These are phyloP conservation scores for Colletotrichum sp. DNA, from an alignment of 2,329 filamentous ascomycete genomes.

Conservation along the genomic window DNA sequence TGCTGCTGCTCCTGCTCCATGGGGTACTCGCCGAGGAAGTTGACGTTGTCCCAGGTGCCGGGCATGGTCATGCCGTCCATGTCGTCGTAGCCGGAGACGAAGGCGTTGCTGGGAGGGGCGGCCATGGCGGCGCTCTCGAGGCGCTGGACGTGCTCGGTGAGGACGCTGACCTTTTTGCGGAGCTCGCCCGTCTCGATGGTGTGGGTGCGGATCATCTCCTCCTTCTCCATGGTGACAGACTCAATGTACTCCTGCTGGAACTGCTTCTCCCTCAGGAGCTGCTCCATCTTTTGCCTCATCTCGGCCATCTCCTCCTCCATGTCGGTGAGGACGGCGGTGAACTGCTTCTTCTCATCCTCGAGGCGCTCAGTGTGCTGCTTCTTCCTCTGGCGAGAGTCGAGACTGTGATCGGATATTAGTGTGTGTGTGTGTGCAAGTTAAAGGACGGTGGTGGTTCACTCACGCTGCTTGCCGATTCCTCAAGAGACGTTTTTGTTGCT, in stretches of 20 bases:
- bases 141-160: conserved; percentile 73
- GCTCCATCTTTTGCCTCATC: conserved; percentile 71
- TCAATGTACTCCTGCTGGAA: conserved; percentile 78
- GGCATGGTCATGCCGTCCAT: conserved; percentile 87
- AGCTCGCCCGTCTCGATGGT: conserved; percentile 90
- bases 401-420: conserved; percentile 52
- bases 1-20: conserved; percentile 44
- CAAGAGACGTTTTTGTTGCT: conserved; percentile 95
- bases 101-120: conserved; percentile 55
- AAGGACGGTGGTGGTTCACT: conserved; percentile 39
- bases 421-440: background rate
- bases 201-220: conserved; percentile 86
- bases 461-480: conserved; percentile 97
- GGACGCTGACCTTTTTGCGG: conserved; percentile 87
- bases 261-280: conserved; percentile 75
- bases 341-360: conserved; percentile 96
- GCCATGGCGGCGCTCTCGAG: conserved; percentile 66
- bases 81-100: conserved; percentile 74
- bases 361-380: conserved; percentile 97
- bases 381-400: conserved; percentile 96
- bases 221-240: conserved; percentile 81
- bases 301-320: conserved; percentile 79
- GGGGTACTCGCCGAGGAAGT: conserved; percentile 75
- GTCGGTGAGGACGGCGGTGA: conserved; percentile 73
- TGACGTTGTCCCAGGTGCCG: conserved; percentile 80